A percentile compares a stretch with the other conserved stretches of the same genome.
phyloP scores from a whole-genome alignment of 257 asterid species.

The Scutellaria baicalensis region DNA sequence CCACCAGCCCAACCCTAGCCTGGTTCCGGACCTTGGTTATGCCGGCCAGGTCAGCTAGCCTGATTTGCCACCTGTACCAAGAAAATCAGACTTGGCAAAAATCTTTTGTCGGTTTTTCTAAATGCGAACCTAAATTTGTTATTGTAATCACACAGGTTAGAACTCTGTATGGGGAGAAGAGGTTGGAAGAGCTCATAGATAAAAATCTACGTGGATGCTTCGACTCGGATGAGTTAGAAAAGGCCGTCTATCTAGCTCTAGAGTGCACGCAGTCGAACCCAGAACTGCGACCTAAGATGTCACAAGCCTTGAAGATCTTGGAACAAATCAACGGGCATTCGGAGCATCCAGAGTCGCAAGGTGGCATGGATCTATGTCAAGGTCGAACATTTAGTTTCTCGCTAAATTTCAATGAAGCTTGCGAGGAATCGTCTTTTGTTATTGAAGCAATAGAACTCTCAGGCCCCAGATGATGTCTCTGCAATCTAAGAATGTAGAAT shows the following conservation, averaged over 20 bases:
- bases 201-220: slow-evolving; percentile 58
- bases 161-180: slow-evolving; percentile 48
- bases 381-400: slow-evolving; percentile 59
- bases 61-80: no score
- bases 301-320: slow-evolving; percentile 49
- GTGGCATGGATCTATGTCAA: slow-evolving; percentile 33
- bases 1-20: no score
- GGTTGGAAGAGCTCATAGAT: slow-evolving; percentile 62
- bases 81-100: no score
- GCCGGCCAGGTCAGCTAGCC: no score
- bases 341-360: slow-evolving; percentile 41
- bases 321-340: slow-evolving; percentile 47
- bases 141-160: slow-evolving; percentile 39
- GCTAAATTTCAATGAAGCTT: slow-evolving; percentile 45
- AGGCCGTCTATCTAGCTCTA: slow-evolving; percentile 54
- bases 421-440: slow-evolving; percentile 64
- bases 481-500: neutral
- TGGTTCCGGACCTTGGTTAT: no score
- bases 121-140: neutral
- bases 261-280: slow-evolving; percentile 68
- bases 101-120: neutral
- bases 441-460: slow-evolving; percentile 90
- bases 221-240: slow-evolving; percentile 48
- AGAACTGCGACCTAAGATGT: slow-evolving; percentile 70
- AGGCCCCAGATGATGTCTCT: slow-evolving; percentile 51